Evolutionary conservation across 2,329 filamentous ascomycete genomes (phyloP), one percentile per base, ranked within the genome.

Genomic region (Coniella vitis): DNA sequence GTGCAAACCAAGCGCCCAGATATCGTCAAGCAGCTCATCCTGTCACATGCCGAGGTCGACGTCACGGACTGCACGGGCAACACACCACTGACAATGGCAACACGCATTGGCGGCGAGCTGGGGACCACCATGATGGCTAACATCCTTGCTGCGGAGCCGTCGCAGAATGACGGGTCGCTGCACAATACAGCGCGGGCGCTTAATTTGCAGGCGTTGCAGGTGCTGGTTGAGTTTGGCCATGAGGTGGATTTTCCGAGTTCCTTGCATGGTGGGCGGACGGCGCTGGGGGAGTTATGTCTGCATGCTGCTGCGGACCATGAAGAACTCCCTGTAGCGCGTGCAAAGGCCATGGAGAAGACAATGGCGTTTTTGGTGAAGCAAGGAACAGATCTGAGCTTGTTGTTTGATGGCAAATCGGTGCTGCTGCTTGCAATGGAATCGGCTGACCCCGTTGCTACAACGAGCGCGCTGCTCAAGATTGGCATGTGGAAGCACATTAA

Each of bases 401-500:
- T 73, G 51, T 74, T 68, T 9, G 68, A 79, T 37, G 76, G 76
- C 12, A 84, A 81, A 56, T 79, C 81, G 0, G 63, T 77, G 7
- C 64, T 86, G 9, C 65, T 81, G 12, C 72, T 84, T 2, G 81
- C 81, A 4, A 71, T 86, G 20, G 76, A 83, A 48, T 74, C 77
- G 0, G 56, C 65, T 7, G 75, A 81, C 37, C 71, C 81, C 0
- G 52, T 83, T 2, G 65, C 70, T 1, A 78, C 79, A 5, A 77
- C 78, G 0, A 73, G 74, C 37, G 72, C 76, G 0, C 70, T 86
- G 1, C 68, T 86, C 7, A 81, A 81, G 56, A 77, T 76, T 1
- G 79, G 76, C 38, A 73, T 84, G 65, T 85, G 81, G 80, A 80
- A 81, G 58, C 66, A 76, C 29, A 65, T 85, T 57, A 85, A 85